Conservation (phyloP, 2,329 filamentous ascomycete species). For the Cryphonectria radicalis region DNA sequence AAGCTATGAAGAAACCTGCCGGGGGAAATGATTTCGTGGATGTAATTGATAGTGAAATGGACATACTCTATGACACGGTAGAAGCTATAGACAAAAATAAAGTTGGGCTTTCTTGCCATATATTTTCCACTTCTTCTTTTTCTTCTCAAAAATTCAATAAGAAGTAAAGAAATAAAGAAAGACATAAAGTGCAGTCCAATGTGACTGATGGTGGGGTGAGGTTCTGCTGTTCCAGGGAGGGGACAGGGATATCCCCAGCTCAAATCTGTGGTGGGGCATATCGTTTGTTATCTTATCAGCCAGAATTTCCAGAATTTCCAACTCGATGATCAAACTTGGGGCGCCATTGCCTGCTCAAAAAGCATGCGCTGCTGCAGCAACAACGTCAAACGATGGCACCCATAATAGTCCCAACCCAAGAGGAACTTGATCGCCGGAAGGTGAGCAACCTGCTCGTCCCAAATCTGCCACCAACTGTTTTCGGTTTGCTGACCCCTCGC, state of each 20-base stretch:
- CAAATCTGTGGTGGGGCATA: slow-evolving; percentile 16
- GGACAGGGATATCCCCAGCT: background rate
- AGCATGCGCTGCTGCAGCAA: slow-evolving; percentile 22
- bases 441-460: slow-evolving; percentile 43
- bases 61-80: background rate
- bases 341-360: slow-evolving; percentile 12
- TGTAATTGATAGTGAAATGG: too few species aligned
- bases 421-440: slow-evolving; percentile 65
- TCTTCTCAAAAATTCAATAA: background rate
- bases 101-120: background rate
- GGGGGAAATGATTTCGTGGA: too few species aligned
- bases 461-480: background rate
- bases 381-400: slow-evolving; percentile 49
- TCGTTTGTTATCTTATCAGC: slow-evolving; percentile 25
- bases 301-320: slow-evolving; percentile 23
- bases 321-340: background rate
- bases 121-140: background rate
- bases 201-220: background rate
- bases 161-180: background rate
- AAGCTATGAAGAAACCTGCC: too few species aligned
- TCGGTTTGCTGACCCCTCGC: background rate
- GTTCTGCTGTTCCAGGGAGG: background rate
- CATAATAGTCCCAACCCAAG: slow-evolving; percentile 51
- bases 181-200: background rate
- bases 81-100: background rate